Evolutionary conservation across 2,329 filamentous ascomycete genomes (phyloP).

Genomic region (Pyrenophora seminiperda): DNA sequence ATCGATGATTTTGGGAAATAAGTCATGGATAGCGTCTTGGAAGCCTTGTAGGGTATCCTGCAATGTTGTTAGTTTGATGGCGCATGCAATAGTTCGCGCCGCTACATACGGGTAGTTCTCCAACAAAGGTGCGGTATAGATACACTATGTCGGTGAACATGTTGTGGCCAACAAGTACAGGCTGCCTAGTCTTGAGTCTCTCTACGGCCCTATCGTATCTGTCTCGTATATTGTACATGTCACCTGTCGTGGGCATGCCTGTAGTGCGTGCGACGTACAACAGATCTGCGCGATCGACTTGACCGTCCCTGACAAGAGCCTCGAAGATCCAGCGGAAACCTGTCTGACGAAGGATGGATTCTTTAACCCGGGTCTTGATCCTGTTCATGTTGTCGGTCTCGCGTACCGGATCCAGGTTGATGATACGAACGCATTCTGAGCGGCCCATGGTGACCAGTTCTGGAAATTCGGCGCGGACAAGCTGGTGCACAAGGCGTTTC

Average conservation of each 20-base stretch:
- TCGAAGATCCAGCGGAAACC: slow-evolving; percentile 59
- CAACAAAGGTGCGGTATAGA: slow-evolving; percentile 67
- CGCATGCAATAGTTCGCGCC: background rate
- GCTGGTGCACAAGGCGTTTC: slow-evolving; percentile 68
- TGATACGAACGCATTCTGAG: slow-evolving; percentile 52
- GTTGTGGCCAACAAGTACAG: slow-evolving; percentile 68
- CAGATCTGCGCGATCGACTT: slow-evolving; percentile 47
- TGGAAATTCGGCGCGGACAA: slow-evolving; percentile 67
- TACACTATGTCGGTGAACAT: slow-evolving; percentile 68
- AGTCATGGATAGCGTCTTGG: slow-evolving; percentile 53
- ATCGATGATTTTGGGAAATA: slow-evolving; percentile 64
- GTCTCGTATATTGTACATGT: slow-evolving; percentile 43
- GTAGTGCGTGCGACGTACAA: slow-evolving; percentile 44
- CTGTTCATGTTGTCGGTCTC: slow-evolving; percentile 50
- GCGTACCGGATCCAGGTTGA: slow-evolving; percentile 49
- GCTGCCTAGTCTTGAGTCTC: slow-evolving; percentile 53
- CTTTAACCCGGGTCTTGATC: slow-evolving; percentile 47
- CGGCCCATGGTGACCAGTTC: slow-evolving; percentile 51
- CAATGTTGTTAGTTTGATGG: background rate
- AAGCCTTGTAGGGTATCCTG: slow-evolving; percentile 59
- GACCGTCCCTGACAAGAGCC: slow-evolving; percentile 48
- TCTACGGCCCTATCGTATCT: slow-evolving; percentile 50
- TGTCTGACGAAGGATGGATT: slow-evolving; percentile 52
- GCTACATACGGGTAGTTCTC: slow-evolving; percentile 54
- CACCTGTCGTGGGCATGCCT: slow-evolving; percentile 43